Percentiles rank a stretch among this genome's conserved stretches.
phyloP scores from a whole-genome alignment of 306 rosid genomes.

The Castanea sativa region DNA sequence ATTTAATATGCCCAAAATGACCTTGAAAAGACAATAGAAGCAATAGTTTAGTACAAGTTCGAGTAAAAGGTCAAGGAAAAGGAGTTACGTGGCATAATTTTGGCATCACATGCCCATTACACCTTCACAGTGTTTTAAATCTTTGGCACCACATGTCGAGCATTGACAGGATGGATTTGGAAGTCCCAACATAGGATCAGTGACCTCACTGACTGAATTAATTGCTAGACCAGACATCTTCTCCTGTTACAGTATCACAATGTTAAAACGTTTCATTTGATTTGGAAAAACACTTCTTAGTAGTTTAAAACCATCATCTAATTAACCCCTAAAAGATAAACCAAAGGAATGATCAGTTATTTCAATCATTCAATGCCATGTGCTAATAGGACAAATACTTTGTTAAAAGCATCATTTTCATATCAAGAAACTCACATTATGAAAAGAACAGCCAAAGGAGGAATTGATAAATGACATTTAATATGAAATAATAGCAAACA shows the following conservation, averaged over 20 bases:
- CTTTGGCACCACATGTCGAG: constrained; percentile 71
- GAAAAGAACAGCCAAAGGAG: not conserved
- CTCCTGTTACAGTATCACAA: constrained; percentile 52
- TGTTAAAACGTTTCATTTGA: not conserved
- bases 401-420: not conserved
- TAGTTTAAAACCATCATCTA: not conserved
- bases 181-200: constrained; percentile 75
- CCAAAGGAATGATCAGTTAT: not conserved
- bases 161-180: constrained; percentile 73
- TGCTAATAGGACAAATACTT: not conserved
- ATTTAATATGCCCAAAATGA: constrained; percentile 78
- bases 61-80: constrained; percentile 4
- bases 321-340: not conserved
- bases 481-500: not conserved
- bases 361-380: not conserved
- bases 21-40: constrained; percentile 52
- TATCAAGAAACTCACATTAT: not conserved
- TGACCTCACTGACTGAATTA: constrained; percentile 63
- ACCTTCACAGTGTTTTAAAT: constrained; percentile 69
- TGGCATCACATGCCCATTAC: constrained; percentile 21
- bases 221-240: constrained; percentile 47
- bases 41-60: constrained; percentile 29
- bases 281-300: not conserved
- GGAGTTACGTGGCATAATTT: constrained; percentile 22
- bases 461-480: not conserved